Evolutionary conservation across 208 protist genomes (phyloP), one percentile per base, ranked within the genome.

Genomic region (Angomonas deanei): DNA sequence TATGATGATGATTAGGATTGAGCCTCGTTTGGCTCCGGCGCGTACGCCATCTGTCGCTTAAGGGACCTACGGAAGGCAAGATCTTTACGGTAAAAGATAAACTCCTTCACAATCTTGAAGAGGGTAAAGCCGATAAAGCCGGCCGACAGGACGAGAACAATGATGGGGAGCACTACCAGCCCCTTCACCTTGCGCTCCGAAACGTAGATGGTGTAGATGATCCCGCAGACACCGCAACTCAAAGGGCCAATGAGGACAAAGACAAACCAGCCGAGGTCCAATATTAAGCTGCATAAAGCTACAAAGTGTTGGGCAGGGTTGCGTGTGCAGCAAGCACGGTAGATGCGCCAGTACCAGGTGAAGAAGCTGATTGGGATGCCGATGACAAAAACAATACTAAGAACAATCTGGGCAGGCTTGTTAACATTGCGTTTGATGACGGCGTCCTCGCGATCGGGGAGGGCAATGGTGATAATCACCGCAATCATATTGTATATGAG

Each of bases 311-410:
- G 67, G 19, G 64, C 65, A 33, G 66, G 50, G 38, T 61, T 42
- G 15, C 77, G 69, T 31, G 68, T 77, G 24, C 46, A 67, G 49
- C 60, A 68, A 26, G 64, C 61, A 32, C 52, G 27, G 31, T 80
- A 84, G 2, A 84, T 33, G 2, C 54, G 68, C 72, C 72, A 84
- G 63, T 84, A 78, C 69, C 72, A 84, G 1, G 74, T 38, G 42
- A 79, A 48, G 68, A 84, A 84, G 50, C 58, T 50, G n/a, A 76
- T 27, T 42, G 72, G 72, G 8, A 66, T 58, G 47, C 72, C 72
- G 23, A 49, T 39, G 10, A 84, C 11, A 36, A 79, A 84, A 0
- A 79, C 48, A 64, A 76, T 47, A 15, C 69, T 42, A 13, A 84
- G 62, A 56, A 70, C 55, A 60, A 60, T 76, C 19, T 30, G 74